A percentile compares a stretch with the other conserved stretches of the same genome.
Evolutionary conservation across 2,329 filamentous ascomycete species (phyloP).

Genomic region (Myriangium duriaei): DNA sequence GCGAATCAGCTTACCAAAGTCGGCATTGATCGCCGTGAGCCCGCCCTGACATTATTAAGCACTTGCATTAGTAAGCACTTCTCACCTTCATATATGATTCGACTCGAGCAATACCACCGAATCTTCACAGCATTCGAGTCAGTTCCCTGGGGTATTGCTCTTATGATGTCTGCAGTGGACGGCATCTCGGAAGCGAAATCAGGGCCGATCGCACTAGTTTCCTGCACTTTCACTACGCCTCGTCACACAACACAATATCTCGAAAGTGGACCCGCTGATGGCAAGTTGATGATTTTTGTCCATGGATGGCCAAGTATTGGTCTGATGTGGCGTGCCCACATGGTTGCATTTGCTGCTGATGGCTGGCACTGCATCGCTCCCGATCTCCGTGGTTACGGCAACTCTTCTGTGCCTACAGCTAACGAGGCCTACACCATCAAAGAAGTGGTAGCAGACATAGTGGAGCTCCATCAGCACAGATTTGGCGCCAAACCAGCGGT

Average conservation of each 20-base stretch:
- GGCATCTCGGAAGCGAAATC: no score
- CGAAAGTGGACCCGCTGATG: slow-evolving; percentile 17
- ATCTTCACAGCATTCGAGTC: no score
- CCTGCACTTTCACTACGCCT: no score
- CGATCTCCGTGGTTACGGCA: slow-evolving; percentile 27
- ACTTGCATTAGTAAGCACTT: no score
- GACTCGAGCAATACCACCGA: no score
- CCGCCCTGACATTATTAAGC: no score
- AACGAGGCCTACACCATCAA: slow-evolving; percentile 22
- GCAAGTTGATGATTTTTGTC: slow-evolving; percentile 19
- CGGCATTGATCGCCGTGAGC: no score
- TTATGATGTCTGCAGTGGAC: no score
- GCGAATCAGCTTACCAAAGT: no score
- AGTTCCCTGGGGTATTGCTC: no score
- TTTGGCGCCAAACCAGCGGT: slow-evolving; percentile 28
- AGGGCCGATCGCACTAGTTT: no score
- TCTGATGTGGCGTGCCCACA: slow-evolving; percentile 25
- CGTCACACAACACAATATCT: slow-evolving; percentile 19
- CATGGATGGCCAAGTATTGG: slow-evolving; percentile 26
- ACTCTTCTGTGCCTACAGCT: slow-evolving; percentile 19
- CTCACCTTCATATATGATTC: no score
- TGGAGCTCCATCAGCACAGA: slow-evolving; percentile 29
- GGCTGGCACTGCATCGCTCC: slow-evolving; percentile 20
- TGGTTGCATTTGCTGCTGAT: slow-evolving; percentile 19
- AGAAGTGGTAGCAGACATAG: slow-evolving; percentile 19